phyloP scores from a whole-genome alignment of 2,329 filamentous ascomycete species.

The Verticillium nubilum region DNA sequence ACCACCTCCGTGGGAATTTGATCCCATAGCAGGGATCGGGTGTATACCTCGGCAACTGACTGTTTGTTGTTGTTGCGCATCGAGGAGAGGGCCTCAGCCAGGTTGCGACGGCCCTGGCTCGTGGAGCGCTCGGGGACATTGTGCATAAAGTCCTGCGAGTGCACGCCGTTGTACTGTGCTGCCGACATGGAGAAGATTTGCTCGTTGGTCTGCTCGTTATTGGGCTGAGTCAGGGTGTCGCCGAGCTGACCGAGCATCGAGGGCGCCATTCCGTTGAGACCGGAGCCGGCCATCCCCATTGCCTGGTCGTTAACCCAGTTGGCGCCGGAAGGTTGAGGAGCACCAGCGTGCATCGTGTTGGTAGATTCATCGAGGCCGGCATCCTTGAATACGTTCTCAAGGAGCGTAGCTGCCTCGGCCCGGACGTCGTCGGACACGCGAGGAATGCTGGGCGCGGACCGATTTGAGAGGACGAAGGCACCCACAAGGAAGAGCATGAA shows the following conservation, averaged over 20 bases:
- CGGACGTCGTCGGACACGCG: slow-evolving; percentile 77
- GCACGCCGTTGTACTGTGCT: slow-evolving; percentile 83
- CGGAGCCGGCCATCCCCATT: slow-evolving; percentile 25
- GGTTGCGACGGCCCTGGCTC: slow-evolving; percentile 64
- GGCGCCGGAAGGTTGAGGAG: slow-evolving; percentile 47
- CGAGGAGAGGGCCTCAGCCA: slow-evolving; percentile 73
- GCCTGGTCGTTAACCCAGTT: slow-evolving; percentile 37
- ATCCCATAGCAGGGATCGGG: slow-evolving; percentile 87
- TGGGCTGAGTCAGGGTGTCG: slow-evolving; percentile 66
- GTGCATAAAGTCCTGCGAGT: slow-evolving; percentile 66
- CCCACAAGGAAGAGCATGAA: slow-evolving; percentile 96
- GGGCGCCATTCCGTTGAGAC: slow-evolving; percentile 34
- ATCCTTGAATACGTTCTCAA: slow-evolving; percentile 79
- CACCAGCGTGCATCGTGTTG: slow-evolving; percentile 35
- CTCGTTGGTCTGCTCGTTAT: slow-evolving; percentile 80
- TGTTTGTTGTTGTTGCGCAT: slow-evolving; percentile 70
- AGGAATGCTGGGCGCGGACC: slow-evolving; percentile 65
- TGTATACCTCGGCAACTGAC: slow-evolving; percentile 82
- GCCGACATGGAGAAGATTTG: slow-evolving; percentile 83
- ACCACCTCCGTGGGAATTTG: slow-evolving; percentile 90
- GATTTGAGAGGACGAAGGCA: slow-evolving; percentile 90
- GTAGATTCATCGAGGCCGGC: slow-evolving; percentile 54
- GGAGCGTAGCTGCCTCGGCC: slow-evolving; percentile 68
- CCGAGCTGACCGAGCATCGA: slow-evolving; percentile 62
- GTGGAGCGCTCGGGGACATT: slow-evolving; percentile 47